These are phyloP conservation scores for Nepenthes gracilis DNA, from an alignment of 148 eudicot genomes.

Conservation along the genomic window DNA sequence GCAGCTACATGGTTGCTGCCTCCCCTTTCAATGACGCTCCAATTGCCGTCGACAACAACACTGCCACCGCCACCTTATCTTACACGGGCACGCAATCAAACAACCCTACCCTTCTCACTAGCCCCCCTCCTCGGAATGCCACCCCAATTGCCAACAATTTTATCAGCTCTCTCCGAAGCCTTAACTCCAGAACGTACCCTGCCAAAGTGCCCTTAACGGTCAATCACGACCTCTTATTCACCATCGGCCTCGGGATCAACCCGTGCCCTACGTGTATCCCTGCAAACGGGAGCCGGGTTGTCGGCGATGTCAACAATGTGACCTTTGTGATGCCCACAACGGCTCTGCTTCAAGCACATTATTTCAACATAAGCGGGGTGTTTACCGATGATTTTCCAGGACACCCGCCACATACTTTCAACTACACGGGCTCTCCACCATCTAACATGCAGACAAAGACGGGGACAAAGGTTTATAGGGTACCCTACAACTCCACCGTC, in stretches of 20 bases:
- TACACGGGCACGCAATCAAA: constrained; percentile 35
- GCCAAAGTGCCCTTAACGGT: constrained; percentile 37
- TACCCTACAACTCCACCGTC: background rate
- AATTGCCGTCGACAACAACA: constrained; percentile 43
- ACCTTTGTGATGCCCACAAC: constrained; percentile 58
- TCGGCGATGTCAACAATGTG: constrained; percentile 52
- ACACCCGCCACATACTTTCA: background rate
- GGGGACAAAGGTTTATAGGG: background rate
- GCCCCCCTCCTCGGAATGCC: background rate
- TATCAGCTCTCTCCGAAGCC: constrained; percentile 31
- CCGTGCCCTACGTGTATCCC: constrained; percentile 40
- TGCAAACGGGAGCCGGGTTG: constrained; percentile 35
- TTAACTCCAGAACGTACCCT: constrained; percentile 48
- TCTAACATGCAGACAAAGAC: background rate
- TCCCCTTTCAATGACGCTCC: constrained; percentile 77
- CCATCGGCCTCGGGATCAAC: constrained; percentile 50
- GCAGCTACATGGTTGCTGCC: constrained; percentile 42
- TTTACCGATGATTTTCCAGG: constrained; percentile 70
- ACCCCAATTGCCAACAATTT: constrained; percentile 10
- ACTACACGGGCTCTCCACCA: background rate
- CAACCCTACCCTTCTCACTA: constrained; percentile 24
- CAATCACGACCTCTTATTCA: constrained; percentile 42
- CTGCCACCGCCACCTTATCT: constrained; percentile 22
- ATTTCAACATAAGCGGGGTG: constrained; percentile 36
- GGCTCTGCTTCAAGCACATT: constrained; percentile 64